These are phyloP conservation scores for Aspergillus eucalypticola DNA, from an alignment of 2,329 filamentous ascomycete genomes.

Conservation along the genomic window DNA sequence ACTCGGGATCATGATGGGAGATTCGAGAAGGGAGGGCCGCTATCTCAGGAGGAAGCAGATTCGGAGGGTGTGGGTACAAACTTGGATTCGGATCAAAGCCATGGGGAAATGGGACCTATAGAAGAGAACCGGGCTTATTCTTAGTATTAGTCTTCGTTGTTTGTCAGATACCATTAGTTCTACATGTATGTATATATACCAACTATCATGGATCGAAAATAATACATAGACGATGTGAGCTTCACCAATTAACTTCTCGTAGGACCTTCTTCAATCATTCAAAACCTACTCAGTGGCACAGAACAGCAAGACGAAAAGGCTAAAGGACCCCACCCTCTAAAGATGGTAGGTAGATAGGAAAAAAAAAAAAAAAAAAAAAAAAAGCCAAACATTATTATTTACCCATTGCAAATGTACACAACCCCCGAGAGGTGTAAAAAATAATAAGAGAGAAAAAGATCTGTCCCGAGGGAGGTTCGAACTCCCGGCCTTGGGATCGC, in stretches of 20 bases:
- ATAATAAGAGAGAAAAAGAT: background rate
- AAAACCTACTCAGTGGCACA: no score
- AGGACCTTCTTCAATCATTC: no score
- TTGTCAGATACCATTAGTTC: background rate
- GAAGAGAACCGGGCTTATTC: background rate
- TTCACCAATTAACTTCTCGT: no score
- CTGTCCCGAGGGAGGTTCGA: constrained; percentile 9
- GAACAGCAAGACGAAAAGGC: no score
- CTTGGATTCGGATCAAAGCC: background rate
- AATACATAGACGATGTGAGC: no score
- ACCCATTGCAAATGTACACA: background rate
- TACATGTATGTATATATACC: no score
- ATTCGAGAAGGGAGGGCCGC: background rate
- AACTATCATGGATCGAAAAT: no score
- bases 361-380: no score
- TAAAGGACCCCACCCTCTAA: no score
- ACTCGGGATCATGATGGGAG: background rate
- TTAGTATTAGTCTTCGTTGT: background rate
- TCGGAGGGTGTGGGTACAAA: background rate
- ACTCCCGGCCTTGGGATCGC: constrained; percentile 10
- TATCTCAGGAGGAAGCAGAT: background rate
- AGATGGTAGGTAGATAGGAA: no score
- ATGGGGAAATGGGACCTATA: background rate
- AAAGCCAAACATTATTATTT: no score
- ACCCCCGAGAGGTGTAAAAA: no score